phyloP scores from a whole-genome alignment of 106 monocot species.

The Allium fistulosum region DNA sequence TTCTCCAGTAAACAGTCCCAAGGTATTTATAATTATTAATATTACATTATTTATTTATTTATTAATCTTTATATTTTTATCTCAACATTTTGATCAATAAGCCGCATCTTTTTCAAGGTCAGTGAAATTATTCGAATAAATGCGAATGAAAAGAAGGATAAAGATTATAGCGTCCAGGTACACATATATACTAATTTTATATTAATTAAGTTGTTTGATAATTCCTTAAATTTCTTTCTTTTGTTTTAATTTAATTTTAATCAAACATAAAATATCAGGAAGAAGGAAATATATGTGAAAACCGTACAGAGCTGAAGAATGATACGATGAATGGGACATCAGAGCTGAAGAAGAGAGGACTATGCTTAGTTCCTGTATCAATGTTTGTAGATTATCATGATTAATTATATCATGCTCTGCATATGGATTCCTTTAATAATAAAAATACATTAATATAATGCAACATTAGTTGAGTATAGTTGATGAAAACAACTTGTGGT shows the following conservation, averaged over 20 bases:
- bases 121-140: not conserved
- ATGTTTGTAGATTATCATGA: conserved; percentile 39
- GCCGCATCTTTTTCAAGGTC: not conserved
- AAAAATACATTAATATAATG: too few species aligned
- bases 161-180: not conserved
- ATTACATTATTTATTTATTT: not conserved
- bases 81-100: not conserved
- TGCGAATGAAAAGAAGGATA: not conserved
- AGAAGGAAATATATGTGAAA: conserved; percentile 6
- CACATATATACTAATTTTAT: not conserved
- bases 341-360: conserved; percentile 48
- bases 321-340: conserved; percentile 4
- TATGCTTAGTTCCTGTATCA: conserved; percentile 59
- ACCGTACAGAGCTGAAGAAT: not conserved
- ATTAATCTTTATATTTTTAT: not conserved
- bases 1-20: conserved; percentile 25
- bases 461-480: too few species aligned
- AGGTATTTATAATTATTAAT: not conserved
- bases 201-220: not conserved
- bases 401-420: not conserved
- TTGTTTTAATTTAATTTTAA: not conserved
- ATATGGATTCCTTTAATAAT: too few species aligned
- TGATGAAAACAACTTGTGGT: too few species aligned
- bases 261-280: not conserved
- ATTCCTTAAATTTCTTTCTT: not conserved